These are phyloP conservation scores for Rhodotorula sp. DNA, from an alignment of 1,284 basidiomycete genomes.

Conservation along the genomic window DNA sequence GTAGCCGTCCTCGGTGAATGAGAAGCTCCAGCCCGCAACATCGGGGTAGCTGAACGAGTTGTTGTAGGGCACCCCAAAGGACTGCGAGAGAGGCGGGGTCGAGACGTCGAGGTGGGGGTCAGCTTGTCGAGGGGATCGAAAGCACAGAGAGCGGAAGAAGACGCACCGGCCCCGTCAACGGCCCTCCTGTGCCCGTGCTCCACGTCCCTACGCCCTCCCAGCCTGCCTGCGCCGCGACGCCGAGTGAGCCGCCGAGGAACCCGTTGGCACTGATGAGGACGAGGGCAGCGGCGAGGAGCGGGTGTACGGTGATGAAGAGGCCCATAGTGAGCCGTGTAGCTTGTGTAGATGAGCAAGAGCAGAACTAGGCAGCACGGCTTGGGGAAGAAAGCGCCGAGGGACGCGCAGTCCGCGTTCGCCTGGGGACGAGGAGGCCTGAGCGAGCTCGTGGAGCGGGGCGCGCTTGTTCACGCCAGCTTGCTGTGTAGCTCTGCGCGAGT, in stretches of 20 bases:
- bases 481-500: too few species aligned
- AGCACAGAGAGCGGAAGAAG: too few species aligned
- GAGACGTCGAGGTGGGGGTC: not conserved
- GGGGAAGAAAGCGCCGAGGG: too few species aligned
- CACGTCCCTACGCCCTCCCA: conserved; percentile 32
- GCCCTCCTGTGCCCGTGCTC: conserved; percentile 23
- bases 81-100: not conserved
- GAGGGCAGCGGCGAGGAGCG: not conserved
- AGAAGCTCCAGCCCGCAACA: conserved; percentile 28
- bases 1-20: conserved; percentile 34
- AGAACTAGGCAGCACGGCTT: too few species aligned
- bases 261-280: not conserved
- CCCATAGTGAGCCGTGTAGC: not conserved
- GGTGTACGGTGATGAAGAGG: not conserved
- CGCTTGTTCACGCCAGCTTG: too few species aligned
- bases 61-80: conserved; percentile 21
- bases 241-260: not conserved
- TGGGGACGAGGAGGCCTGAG: too few species aligned
- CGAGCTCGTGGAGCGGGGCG: too few species aligned
- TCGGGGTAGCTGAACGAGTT: conserved; percentile 34
- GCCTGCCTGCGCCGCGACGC: conserved; percentile 1
- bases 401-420: too few species aligned
- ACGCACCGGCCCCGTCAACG: conserved; percentile 33
- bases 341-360: too few species aligned
- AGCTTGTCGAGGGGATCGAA: not conserved